Base-by-base conservation (phyloP, 768 basidiomycete genomes). In the Mycena polygramma region DNA sequence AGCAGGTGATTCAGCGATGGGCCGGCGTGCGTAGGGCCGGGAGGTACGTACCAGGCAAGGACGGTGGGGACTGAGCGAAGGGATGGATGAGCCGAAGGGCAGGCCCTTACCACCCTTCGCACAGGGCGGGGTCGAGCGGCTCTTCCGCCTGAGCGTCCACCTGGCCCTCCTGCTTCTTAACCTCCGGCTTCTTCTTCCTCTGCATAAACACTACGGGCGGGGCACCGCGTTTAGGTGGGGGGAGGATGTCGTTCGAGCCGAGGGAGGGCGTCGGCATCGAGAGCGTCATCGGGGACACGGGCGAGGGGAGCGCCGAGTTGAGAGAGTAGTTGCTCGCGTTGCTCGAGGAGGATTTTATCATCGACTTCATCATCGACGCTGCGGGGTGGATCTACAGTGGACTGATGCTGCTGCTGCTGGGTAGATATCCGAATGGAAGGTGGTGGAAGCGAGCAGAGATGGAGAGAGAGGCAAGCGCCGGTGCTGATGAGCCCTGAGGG, bases 201-300 rank as follows among this genome's bases (percentile, higher is more conserved):
- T 2, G 41, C 11, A 11, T 41, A 37, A 57, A 65, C 41, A 61
- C 69, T 11, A 70, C 65, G 52, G 57, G 66, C 19, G 69, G 73
- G 13, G 69, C 68, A 30, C 72, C 72, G 22, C 71, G 67, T 64
- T 69, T 73, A 37, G 71, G 71, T 39, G 53, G 71, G 8, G 71
- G 72, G 45, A 73, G 72, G 37, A 70, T 26, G 7, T 61, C 60
- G 65, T 63, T 51, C 39, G 66, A 68, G 54, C 72, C 72, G 15
- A 67, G 65, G 1, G 71, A 73, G 30, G 71, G 71, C 52, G 72
- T 69, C 65, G 63, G 61, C 57, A 73, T 69, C 36, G 68, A 67
- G 36, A 73, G 65, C 36, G 64, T 53, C 4, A 54, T 24, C 15
- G 65, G 68, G 7, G 64, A 58, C 19, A 73, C 68, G 41, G 72